A percentile compares a stretch with the other conserved stretches of the same genome.
Conservation (phyloP, 1,139 yeast species). For the Debaryomyces coudertii region DNA sequence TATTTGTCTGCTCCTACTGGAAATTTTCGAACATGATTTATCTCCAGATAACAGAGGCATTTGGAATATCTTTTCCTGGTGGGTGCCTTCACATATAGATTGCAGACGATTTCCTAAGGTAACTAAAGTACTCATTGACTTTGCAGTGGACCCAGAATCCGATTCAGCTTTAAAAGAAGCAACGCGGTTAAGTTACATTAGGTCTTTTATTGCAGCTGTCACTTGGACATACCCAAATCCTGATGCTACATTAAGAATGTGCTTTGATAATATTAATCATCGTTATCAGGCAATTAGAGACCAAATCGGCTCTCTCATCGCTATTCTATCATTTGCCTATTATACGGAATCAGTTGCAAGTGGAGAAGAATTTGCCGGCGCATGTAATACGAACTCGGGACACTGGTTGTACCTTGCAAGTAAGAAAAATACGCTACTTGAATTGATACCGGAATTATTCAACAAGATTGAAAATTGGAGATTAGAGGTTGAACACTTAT, state of each 20-base stretch:
- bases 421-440: constrained; percentile 29
- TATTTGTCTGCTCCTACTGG: constrained; percentile 44
- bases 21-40: constrained; percentile 59
- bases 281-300: constrained; percentile 79
- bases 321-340: constrained; percentile 56
- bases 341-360: constrained; percentile 53
- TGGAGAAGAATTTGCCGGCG: constrained; percentile 45
- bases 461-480: constrained; percentile 49
- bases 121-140: constrained; percentile 47
- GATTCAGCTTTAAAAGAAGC: constrained; percentile 72
- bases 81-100: constrained; percentile 70
- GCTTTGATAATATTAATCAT: constrained; percentile 56
- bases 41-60: constrained; percentile 76
- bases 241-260: constrained; percentile 48
- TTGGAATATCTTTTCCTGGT: constrained; percentile 81
- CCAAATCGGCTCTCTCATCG: constrained; percentile 67
- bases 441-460: constrained; percentile 40
- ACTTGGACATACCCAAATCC: constrained; percentile 63
- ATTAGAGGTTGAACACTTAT: constrained; percentile 29
- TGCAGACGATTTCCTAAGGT: constrained; percentile 66
- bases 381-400: constrained; percentile 29
- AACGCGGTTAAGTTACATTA: constrained; percentile 60
- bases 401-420: constrained; percentile 32
- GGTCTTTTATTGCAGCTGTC: constrained; percentile 55
- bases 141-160: constrained; percentile 53